These are phyloP conservation scores for Aureobasidium musti DNA, from an alignment of 2,329 filamentous ascomycete genomes.

Conservation along the genomic window DNA sequence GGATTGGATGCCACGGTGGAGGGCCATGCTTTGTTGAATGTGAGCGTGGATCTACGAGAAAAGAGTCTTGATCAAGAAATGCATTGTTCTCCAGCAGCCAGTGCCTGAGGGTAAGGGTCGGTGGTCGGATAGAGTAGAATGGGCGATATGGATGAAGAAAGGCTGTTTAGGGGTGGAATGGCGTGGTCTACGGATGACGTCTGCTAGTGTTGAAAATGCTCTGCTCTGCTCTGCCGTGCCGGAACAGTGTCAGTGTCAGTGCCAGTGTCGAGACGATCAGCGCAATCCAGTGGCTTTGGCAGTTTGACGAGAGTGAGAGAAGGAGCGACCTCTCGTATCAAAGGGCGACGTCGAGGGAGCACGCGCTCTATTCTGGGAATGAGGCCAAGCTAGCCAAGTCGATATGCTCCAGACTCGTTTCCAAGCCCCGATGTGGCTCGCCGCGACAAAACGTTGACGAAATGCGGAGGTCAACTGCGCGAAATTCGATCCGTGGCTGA, in stretches of 20 bases:
- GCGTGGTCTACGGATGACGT: slow-evolving; percentile 10
- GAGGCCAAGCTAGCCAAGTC: slow-evolving; percentile 19
- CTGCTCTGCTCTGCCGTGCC: slow-evolving; percentile 9
- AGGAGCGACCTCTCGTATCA: slow-evolving; percentile 1
- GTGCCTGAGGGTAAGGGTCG: background rate
- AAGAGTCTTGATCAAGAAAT: slow-evolving; percentile 7
- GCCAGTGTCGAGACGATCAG: background rate
- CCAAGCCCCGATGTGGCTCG: background rate
- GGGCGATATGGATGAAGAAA: background rate
- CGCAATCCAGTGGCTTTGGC: background rate
- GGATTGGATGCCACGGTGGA: slow-evolving; percentile 63
- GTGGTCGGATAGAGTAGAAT: background rate
- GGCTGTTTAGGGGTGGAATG: slow-evolving; percentile 1
- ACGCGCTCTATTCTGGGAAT: slow-evolving; percentile 19
- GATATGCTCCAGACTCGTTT: slow-evolving; percentile 27
- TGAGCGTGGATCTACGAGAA: background rate
- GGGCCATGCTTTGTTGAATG: slow-evolving; percentile 36
- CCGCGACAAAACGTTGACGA: background rate
- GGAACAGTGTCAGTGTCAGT: background rate
- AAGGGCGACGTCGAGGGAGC: background rate
- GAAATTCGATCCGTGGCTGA: slow-evolving; percentile 3
- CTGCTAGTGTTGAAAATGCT: background rate
- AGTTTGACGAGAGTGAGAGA: background rate
- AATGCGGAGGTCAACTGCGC: slow-evolving; percentile 7
- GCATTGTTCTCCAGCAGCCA: slow-evolving; percentile 11